Evolutionary conservation across 352 stramenopile genomes (phyloP), one percentile per base, ranked within the genome.

Genomic region (Phytophthora palmivora): DNA sequence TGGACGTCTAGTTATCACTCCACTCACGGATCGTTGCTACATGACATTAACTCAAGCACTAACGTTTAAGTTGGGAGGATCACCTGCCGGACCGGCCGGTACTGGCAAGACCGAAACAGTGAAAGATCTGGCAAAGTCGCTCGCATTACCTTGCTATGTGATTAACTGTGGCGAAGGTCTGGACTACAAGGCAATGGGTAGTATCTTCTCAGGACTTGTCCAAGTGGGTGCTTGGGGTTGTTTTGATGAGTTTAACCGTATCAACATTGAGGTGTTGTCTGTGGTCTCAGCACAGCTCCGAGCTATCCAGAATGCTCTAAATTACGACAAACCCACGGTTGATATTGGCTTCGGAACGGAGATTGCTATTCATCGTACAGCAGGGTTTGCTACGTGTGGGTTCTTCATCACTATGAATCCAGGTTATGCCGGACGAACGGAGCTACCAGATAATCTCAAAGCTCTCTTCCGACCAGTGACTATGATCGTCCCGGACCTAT

Each of bases 321-420:
- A 98, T 55, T 93, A 95, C 60, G 91, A 96, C 61, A 92, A 94
- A 37, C 88, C 89, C 7, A 97, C 88, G 0, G 88, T 96, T 9
- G 89, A 98, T 49, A 97, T 98, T 60, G 91, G 91, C 15, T 96
- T 97, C 46, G 92, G 93, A 18, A 86, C 85, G 0, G 90, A 97
- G 59, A 97, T 98, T 11, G 72, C 77, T 1, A 96, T 98, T 28
- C 95, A 98, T 46, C 84, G 94, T 18, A 96, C 96, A 0, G 90
- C 87, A 6, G 94, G 92, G 0, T 98, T 98, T 48, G 94, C 94
- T 10, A 98, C 91, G 0, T 97, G 90, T 46, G 94, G 94, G 0
- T 96, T 98, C 48, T 98, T 98, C 74, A 98, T 98, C 64, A 98
- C 92, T 1, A 98, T 98, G 92, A 98, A 98, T 69, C 92, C 92